These are phyloP conservation scores for Fusarium sublunatum DNA, from an alignment of 2,329 filamentous ascomycete genomes.

Conservation along the genomic window DNA sequence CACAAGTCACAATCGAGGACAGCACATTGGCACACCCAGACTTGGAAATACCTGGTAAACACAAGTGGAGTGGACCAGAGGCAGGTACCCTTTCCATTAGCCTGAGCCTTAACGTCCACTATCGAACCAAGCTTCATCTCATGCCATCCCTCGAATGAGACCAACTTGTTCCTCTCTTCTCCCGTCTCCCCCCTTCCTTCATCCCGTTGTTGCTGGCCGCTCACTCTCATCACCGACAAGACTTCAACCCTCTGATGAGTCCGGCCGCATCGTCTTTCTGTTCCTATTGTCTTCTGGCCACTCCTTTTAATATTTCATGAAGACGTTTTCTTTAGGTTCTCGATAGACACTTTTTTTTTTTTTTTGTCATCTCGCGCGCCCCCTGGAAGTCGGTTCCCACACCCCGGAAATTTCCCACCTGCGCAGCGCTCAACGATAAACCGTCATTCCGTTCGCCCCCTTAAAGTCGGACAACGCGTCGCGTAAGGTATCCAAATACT, in stretches of 20 bases:
- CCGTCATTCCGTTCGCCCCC: conserved; percentile 44
- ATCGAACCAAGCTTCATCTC: conserved; percentile 38
- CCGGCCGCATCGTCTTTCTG: conserved; percentile 45
- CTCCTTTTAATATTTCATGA: conserved; percentile 47
- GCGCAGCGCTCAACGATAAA: conserved; percentile 33
- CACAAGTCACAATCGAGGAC: conserved; percentile 15
- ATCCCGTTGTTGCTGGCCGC: conserved; percentile 25
- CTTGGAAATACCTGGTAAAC: conserved; percentile 28
- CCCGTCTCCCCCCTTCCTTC: conserved; percentile 7
- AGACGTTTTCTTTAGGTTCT: conserved; percentile 41
- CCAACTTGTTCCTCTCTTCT: conserved; percentile 18
- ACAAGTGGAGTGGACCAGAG: conserved; percentile 10
- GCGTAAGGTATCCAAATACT: conserved; percentile 39
- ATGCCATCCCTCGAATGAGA: conserved; percentile 29
- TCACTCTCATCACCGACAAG: conserved; percentile 27
- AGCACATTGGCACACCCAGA: conserved; percentile 15
- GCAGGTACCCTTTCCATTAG: conserved; percentile 17
- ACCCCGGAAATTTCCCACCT: conserved; percentile 43
- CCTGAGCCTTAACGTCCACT: conserved; percentile 25
- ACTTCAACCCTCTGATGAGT: conserved; percentile 47
- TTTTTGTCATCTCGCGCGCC: conserved; percentile 28
- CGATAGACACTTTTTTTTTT: conserved; percentile 30
- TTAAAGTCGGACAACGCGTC: conserved; percentile 51
- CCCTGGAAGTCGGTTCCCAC: conserved; percentile 42
- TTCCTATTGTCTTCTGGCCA: conserved; percentile 38